phyloP scores from a whole-genome alignment of 2,329 filamentous ascomycete genomes.

The Coniochaeta hoffmannii region DNA sequence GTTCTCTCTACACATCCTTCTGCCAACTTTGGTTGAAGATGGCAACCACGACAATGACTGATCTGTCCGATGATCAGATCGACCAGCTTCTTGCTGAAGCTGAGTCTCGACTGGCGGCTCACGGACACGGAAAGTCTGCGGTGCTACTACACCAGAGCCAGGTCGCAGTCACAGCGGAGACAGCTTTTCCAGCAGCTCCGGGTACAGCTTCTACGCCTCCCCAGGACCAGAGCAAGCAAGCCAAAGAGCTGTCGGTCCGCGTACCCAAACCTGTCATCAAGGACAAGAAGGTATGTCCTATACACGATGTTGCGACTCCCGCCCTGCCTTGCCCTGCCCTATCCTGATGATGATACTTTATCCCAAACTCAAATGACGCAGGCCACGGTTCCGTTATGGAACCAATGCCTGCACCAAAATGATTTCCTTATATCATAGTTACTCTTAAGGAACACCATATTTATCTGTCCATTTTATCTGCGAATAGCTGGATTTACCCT shows the following conservation, averaged over 20 bases:
- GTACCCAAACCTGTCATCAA: constrained; percentile 18
- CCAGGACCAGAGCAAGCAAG: constrained; percentile 8
- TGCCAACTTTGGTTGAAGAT: constrained; percentile 10
- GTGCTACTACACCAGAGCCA: not conserved
- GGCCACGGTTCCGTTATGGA: constrained; percentile 74
- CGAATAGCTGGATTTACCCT: constrained; percentile 7
- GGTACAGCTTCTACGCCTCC: constrained; percentile 4
- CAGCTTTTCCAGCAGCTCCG: constrained; percentile 5
- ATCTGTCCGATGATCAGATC: constrained; percentile 27
- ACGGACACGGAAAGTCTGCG: constrained; percentile 9
- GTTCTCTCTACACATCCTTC: constrained; percentile 3
- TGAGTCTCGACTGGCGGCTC: constrained; percentile 25
- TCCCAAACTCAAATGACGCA: constrained; percentile 67
- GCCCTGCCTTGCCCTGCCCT: not conserved
- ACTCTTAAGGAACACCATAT: constrained; percentile 50
- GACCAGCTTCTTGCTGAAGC: constrained; percentile 29
- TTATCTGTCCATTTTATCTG: constrained; percentile 27
- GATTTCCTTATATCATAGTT: constrained; percentile 60
- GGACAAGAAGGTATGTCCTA: constrained; percentile 25
- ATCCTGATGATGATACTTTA: constrained; percentile 67
- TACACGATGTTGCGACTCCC: not conserved
- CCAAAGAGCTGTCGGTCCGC: constrained; percentile 20
- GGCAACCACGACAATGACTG: constrained; percentile 12
- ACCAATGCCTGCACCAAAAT: constrained; percentile 58
- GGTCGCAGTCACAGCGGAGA: constrained; percentile 8